Base-by-base conservation (phyloP, 805 yeast species). In the Zygosaccharomyces gambellarensis region DNA sequence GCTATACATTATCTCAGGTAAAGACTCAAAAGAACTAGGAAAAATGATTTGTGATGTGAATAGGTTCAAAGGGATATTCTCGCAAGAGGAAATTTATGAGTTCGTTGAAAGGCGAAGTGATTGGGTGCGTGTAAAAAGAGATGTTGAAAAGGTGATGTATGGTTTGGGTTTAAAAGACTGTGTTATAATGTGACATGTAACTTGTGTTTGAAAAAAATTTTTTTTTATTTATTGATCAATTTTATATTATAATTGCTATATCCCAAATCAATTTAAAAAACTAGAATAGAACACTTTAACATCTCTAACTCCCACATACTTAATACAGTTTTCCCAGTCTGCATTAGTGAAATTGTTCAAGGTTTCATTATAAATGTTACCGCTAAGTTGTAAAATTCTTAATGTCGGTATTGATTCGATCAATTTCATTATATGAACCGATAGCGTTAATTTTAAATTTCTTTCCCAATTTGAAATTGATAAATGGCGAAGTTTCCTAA, bases 71-170 rank as follows among this genome's bases (percentile, higher is more conserved):
- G 97, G 97, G 1, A 81, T 92, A 4, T 85, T 92, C 61, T 80
- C 83, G 27, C 96, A 95, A 41, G 98, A 94, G 58, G 99, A 92
- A 58, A 84, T 92, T n/a, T 87, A 88, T 60, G 96, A 88, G 62
- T 86, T 90, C 68, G 94, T 90, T 4, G 90, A 87, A 56, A 72
- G 95, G 52, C 74, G 99, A 49, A 77, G 82, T 32, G 99, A 92
- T 65, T 92, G 99, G 99, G 69, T 78, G 0, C 61, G 71, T 32
- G 85, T 92, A 25, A 84, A 81, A 56, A 74, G 77, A 53, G 86
- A 85, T 51, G 97, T 92, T 8, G 98, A 92, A 67, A 88, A 85
- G 64, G 90, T 88, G n/a, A 87, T 94, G 83, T 94, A 90, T 62
- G 98, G 99, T 0, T 74, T 92, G 47, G 90, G 88, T 14, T 68